Conservation (phyloP, 2,329 filamentous ascomycete species). For the Monosporascus sp. region DNA sequence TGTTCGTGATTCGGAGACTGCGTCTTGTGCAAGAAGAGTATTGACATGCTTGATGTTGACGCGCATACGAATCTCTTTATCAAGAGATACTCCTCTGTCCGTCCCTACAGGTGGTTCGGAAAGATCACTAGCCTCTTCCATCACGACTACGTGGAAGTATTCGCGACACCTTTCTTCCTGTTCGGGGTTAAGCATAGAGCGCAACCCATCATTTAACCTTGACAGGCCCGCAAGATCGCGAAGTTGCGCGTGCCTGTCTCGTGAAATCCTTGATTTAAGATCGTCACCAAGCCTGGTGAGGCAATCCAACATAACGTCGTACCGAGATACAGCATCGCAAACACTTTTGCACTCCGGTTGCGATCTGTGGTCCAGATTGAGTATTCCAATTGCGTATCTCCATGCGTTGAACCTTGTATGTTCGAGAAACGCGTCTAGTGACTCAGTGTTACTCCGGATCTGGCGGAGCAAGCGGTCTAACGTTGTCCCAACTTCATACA, state of each 20-base stretch:
- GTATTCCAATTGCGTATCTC: neutral
- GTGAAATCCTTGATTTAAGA: neutral
- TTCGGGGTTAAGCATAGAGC: neutral
- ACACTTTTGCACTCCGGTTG: neutral
- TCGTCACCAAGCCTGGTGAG: neutral
- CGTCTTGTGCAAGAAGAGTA: neutral
- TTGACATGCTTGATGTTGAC: slow-evolving; percentile 3
- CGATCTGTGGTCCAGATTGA: neutral
- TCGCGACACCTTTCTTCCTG: neutral
- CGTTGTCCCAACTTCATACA: neutral
- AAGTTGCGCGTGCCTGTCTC: neutral
- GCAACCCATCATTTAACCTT: neutral
- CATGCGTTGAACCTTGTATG: slow-evolving; percentile 2
- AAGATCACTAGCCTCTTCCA: neutral
- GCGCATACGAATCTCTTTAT: slow-evolving; percentile 1
- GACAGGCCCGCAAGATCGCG: neutral
- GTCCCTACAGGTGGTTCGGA: neutral
- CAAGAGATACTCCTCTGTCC: neutral
- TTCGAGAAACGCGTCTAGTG: slow-evolving; percentile 3
- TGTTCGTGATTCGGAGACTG: neutral
- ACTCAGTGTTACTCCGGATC: neutral
- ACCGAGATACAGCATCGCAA: neutral
- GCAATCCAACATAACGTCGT: neutral
- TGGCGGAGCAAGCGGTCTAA: neutral
- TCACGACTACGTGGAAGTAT: slow-evolving; percentile 2